Conservation (phyloP, 257 asterid species). For the Gentiana straminea region DNA sequence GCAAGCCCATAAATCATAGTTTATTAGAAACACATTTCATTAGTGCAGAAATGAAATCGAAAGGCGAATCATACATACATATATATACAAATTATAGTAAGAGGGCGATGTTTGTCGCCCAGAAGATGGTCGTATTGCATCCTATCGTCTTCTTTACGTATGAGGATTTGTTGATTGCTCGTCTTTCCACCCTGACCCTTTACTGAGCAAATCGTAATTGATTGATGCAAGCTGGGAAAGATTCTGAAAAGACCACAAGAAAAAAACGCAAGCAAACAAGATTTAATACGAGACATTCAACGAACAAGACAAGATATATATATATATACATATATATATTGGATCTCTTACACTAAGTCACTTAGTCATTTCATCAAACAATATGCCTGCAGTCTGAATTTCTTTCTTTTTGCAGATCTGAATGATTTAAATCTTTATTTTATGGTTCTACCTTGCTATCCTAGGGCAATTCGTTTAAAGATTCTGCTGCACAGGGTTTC, state of each 20-base stretch:
- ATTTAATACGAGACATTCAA: too few relatives aligned
- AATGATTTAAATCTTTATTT: too few relatives aligned
- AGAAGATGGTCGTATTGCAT: too few relatives aligned
- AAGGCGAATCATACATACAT: background rate
- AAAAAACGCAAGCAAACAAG: background rate
- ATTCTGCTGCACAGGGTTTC: too few relatives aligned
- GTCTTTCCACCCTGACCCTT: slow-evolving; percentile 57
- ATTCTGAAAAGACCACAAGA: slow-evolving; percentile 38
- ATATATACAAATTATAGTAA: slow-evolving; percentile 37
- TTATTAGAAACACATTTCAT: background rate
- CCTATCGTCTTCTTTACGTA: slow-evolving; percentile 14
- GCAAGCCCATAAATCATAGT: background rate
- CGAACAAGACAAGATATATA: too few relatives aligned
- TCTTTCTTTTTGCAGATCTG: too few relatives aligned
- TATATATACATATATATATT: background rate
- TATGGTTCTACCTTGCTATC: too few relatives aligned
- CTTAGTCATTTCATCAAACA: too few relatives aligned
- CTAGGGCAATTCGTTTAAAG: too few relatives aligned
- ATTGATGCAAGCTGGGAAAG: slow-evolving; percentile 96
- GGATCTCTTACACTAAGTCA: background rate
- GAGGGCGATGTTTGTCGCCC: background rate
- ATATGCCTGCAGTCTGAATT: too few relatives aligned
- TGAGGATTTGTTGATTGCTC: slow-evolving; percentile 50
- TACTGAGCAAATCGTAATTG: slow-evolving; percentile 80
- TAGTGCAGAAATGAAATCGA: too few relatives aligned